Percentiles rank a stretch among this genome's conserved stretches.
phyloP scores from a whole-genome alignment of 345 rosid genomes.

The Salix udensis region DNA sequence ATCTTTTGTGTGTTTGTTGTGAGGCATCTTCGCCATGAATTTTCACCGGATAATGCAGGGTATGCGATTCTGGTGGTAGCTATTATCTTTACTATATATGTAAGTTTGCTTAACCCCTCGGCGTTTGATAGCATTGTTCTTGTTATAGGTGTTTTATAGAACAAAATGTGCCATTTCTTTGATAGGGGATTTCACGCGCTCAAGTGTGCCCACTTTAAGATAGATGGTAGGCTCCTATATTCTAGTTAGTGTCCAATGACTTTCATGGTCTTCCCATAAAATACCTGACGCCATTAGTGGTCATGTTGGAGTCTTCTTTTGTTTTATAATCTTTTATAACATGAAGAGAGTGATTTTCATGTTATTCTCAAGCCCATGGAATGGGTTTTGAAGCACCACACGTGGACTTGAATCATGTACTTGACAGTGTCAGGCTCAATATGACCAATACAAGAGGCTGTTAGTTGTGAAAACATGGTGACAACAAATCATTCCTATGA shows the following conservation, averaged over 20 bases:
- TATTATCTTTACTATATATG: constrained; percentile 64
- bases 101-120: constrained; percentile 37
- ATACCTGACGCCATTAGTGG: not conserved
- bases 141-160: not conserved
- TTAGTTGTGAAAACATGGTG: not conserved
- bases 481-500: not conserved
- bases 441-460: not conserved
- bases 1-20: constrained; percentile 88
- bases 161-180: not conserved
- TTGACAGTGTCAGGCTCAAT: not conserved
- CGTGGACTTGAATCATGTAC: not conserved
- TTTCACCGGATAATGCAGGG: constrained; percentile 71
- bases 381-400: not conserved
- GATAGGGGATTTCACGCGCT: not conserved
- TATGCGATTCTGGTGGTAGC: constrained; percentile 69
- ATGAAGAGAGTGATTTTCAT: not conserved
- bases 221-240: not conserved
- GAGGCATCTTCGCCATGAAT: constrained; percentile 87
- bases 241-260: not conserved
- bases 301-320: not conserved
- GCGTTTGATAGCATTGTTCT: not conserved
- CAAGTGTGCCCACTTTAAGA: not conserved
- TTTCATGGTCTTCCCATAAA: not conserved
- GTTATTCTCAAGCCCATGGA: not conserved
- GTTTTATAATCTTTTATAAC: not conserved